A percentile compares a stretch with the other conserved stretches of the same genome.
Evolutionary conservation across 306 rosid genomes (phyloP).

Genomic region (Luffa aegyptiaca): DNA sequence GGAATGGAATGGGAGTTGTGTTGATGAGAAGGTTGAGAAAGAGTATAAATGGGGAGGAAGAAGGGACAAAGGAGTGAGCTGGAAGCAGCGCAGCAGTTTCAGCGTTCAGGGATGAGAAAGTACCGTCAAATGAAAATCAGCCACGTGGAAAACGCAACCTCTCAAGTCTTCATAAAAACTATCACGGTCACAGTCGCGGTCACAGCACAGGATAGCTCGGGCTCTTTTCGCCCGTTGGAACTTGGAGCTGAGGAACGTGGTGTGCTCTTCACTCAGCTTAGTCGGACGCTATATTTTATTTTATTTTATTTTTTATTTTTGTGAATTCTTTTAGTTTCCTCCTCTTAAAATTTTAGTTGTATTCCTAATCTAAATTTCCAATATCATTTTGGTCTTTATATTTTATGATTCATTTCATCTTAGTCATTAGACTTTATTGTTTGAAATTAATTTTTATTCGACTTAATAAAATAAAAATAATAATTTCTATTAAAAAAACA

Average conservation of each 20-base stretch:
- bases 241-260: neutral
- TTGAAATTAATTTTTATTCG: too few species aligned
- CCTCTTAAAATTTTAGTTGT: too few species aligned
- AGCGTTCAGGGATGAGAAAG: neutral
- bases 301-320: too few species aligned
- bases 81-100: conserved; percentile 3
- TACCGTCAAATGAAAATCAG: neutral
- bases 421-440: too few species aligned
- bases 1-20: neutral
- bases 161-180: neutral
- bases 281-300: too few species aligned
- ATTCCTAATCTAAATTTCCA: too few species aligned
- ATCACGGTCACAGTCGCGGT: conserved; percentile 5
- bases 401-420: too few species aligned
- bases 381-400: too few species aligned
- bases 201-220: neutral
- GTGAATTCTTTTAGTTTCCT: too few species aligned
- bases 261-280: neutral
- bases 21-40: neutral
- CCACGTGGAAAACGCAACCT: neutral
- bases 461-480: too few species aligned
- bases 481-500: too few species aligned
- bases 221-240: neutral
- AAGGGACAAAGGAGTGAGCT: neutral
- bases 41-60: neutral